Conservation (phyloP, 176 grass and related monocot species). For the Microstegium vimineum region DNA sequence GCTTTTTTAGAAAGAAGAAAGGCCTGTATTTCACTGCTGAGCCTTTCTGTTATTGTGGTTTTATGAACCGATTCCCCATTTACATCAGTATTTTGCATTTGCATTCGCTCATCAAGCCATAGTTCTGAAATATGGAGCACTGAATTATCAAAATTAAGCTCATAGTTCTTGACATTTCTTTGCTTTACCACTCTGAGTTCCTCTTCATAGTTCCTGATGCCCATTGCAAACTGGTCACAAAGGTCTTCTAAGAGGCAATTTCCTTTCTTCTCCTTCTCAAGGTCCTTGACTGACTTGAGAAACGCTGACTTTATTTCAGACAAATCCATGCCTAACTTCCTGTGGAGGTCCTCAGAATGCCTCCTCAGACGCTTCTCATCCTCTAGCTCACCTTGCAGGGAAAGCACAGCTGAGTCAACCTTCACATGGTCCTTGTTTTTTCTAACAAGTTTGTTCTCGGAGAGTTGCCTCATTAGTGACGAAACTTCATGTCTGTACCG, state of each 20-base stretch:
- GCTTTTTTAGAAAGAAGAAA: slow-evolving; percentile 54
- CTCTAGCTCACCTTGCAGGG: slow-evolving; percentile 57
- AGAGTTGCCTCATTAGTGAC: slow-evolving; percentile 48
- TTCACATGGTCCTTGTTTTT: slow-evolving; percentile 66
- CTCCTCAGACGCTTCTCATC: slow-evolving; percentile 62
- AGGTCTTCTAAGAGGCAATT: slow-evolving; percentile 68
- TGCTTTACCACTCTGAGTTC: slow-evolving; percentile 79
- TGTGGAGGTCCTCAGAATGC: slow-evolving; percentile 55
- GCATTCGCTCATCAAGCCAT: slow-evolving; percentile 83
- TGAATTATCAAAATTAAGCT: slow-evolving; percentile 63
- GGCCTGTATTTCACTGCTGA: slow-evolving; percentile 70
- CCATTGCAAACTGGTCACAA: slow-evolving; percentile 75
- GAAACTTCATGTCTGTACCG: slow-evolving; percentile 47
- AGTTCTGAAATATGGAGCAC: slow-evolving; percentile 75
- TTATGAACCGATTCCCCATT: slow-evolving; percentile 35
- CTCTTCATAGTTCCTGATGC: slow-evolving; percentile 67
- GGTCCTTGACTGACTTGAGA: slow-evolving; percentile 59
- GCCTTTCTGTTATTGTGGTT: slow-evolving; percentile 52
- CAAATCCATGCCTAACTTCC: slow-evolving; percentile 68
- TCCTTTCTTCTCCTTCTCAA: slow-evolving; percentile 72
- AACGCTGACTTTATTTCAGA: slow-evolving; percentile 77
- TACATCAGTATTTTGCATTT: slow-evolving; percentile 69
- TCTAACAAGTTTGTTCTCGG: slow-evolving; percentile 53
- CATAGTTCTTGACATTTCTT: slow-evolving; percentile 42
- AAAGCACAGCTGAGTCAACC: slow-evolving; percentile 42